Conservation (phyloP, 768 basidiomycete species). For the Rhodotorula diobovata region DNA sequence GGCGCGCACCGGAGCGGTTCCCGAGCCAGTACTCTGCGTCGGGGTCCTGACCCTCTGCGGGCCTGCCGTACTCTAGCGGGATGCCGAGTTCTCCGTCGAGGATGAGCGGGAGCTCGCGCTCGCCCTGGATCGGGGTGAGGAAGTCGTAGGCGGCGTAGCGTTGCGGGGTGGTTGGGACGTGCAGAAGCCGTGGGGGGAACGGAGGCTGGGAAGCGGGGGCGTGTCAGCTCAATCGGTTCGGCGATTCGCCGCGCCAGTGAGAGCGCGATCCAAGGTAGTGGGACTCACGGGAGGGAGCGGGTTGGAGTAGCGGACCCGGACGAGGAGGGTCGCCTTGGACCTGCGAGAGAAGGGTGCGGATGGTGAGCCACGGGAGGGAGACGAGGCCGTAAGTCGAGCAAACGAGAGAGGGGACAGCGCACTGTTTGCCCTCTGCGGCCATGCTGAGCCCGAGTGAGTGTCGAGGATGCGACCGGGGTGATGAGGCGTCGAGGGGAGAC, state of each 20-base stretch:
- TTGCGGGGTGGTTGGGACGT: conserved; percentile 81
- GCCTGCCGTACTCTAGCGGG: conserved; percentile 82
- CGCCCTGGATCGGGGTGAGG: conserved; percentile 70
- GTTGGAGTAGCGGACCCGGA: conserved; percentile 88
- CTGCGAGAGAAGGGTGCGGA: conserved; percentile 46
- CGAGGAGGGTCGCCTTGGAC: conserved; percentile 76
- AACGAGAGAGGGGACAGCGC: background rate
- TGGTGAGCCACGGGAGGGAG: background rate
- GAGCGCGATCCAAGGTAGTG: too few species aligned
- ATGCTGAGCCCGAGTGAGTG: background rate
- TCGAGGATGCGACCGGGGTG: too few species aligned
- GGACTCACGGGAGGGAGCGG: conserved; percentile 65
- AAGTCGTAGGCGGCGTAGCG: conserved; percentile 85
- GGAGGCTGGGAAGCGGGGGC: conserved; percentile 56
- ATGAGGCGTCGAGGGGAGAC: too few species aligned
- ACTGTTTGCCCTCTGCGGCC: background rate
- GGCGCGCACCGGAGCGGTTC: conserved; percentile 23
- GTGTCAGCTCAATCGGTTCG: accelerated
- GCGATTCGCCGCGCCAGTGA: accelerated
- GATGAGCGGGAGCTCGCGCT: conserved; percentile 85
- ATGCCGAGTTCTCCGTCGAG: conserved; percentile 95
- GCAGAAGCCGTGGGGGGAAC: conserved; percentile 90
- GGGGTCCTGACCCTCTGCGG: conserved; percentile 78
- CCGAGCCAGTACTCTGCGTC: conserved; percentile 57
- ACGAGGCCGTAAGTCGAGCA: background rate